A percentile compares a stretch with the other conserved stretches of the same genome.
phyloP scores from a whole-genome alignment of 306 rosid species.

The Dryas octopetala region DNA sequence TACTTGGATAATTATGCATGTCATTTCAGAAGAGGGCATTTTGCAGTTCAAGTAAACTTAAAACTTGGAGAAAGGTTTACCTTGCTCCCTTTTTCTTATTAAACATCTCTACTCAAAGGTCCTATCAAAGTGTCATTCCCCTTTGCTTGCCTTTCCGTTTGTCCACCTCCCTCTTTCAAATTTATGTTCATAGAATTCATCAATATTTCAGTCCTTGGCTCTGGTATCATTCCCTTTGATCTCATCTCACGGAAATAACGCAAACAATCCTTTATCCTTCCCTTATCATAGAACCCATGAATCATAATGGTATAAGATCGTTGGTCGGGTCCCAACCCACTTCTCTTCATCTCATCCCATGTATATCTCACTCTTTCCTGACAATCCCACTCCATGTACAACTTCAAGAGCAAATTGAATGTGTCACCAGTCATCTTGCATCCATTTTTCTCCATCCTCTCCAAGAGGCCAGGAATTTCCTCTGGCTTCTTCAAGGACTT shows the following conservation, averaged over 20 bases:
- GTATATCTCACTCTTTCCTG: slow-evolving; percentile 48
- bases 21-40: neutral
- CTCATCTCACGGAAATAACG: slow-evolving; percentile 61
- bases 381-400: slow-evolving; percentile 69
- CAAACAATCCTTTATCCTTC: slow-evolving; percentile 50
- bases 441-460: slow-evolving; percentile 63
- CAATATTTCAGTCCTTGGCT: slow-evolving; percentile 57
- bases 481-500: slow-evolving; percentile 46
- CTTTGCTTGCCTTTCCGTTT: neutral
- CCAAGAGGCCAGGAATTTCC: slow-evolving; percentile 48
- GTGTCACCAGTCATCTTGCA: slow-evolving; percentile 51
- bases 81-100: neutral
- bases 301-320: slow-evolving; percentile 72
- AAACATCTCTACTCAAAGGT: neutral
- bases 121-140: neutral
- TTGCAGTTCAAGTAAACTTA: slow-evolving; percentile 3
- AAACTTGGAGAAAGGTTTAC: neutral
- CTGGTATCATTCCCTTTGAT: slow-evolving; percentile 62
- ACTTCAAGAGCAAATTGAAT: slow-evolving; percentile 63
- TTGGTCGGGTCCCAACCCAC: slow-evolving; percentile 59
- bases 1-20: neutral
- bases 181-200: slow-evolving; percentile 33
- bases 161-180: slow-evolving; percentile 29
- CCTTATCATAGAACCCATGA: slow-evolving; percentile 59
- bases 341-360: slow-evolving; percentile 68